Conservation (phyloP, 345 rosid genomes). For the Camelina sativa region DNA sequence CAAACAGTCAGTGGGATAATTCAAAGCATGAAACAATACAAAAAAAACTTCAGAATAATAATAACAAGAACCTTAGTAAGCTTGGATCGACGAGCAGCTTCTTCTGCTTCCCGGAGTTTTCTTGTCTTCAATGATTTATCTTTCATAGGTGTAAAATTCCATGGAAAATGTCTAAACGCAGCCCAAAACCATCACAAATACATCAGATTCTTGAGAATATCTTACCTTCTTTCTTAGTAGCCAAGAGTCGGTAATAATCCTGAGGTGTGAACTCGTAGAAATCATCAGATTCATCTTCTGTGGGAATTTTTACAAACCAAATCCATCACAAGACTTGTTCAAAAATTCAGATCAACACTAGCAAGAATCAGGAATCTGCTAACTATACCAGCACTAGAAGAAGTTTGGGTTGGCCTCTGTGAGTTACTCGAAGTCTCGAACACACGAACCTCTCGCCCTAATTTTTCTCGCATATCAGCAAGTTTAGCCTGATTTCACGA, state of each 20-base stretch:
- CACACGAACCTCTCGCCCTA: slow-evolving; percentile 75
- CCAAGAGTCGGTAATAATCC: slow-evolving; percentile 65
- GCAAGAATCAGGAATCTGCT: not conserved
- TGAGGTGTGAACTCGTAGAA: slow-evolving; percentile 84
- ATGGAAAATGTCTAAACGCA: not conserved
- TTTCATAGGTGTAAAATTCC: slow-evolving; percentile 33
- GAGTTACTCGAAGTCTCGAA: slow-evolving; percentile 66
- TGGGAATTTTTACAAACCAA: not conserved
- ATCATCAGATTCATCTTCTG: slow-evolving; percentile 80
- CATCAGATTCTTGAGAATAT: slow-evolving; percentile 2
- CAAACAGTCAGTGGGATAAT: slow-evolving; percentile 22
- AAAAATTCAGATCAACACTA: not conserved
- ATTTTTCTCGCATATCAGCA: slow-evolving; percentile 65
- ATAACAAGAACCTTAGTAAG: slow-evolving; percentile 61
- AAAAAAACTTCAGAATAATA: not conserved
- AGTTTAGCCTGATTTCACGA: slow-evolving; percentile 59
- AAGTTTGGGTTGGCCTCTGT: slow-evolving; percentile 47
- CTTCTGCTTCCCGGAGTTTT: slow-evolving; percentile 88
- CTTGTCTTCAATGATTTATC: slow-evolving; percentile 81
- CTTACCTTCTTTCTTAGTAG: slow-evolving; percentile 71
- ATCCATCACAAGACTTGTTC: not conserved
- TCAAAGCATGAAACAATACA: slow-evolving; percentile 1
- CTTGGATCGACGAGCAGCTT: slow-evolving; percentile 76
- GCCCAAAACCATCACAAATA: not conserved
- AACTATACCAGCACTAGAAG: slow-evolving; percentile 52